A percentile compares a stretch with the other conserved stretches of the same genome.
These are phyloP conservation scores for Oryza meridionalis DNA, from an alignment of 176 grass and related monocot species.

Conservation along the genomic window DNA sequence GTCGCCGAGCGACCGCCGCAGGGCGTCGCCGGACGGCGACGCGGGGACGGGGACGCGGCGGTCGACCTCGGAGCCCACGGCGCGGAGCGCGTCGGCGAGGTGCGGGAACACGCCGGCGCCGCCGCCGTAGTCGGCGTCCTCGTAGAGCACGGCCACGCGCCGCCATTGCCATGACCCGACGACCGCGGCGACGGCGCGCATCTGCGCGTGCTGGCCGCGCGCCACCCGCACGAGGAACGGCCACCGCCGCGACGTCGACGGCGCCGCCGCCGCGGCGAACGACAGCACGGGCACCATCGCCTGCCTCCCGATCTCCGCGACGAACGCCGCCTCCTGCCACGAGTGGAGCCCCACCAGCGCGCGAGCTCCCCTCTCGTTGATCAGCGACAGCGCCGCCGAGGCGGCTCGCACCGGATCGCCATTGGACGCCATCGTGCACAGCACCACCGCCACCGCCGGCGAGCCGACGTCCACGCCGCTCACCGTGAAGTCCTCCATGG, in stretches of 20 bases:
- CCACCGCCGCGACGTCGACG: background rate
- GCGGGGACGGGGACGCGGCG: background rate
- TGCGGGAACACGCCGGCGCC: background rate
- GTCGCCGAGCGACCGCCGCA: background rate
- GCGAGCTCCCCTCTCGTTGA: background rate
- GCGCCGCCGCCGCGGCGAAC: background rate
- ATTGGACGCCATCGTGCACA: background rate
- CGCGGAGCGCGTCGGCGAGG: slow-evolving; percentile 5
- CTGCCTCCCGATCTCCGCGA: slow-evolving; percentile 1
- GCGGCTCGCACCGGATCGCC: slow-evolving; percentile 14
- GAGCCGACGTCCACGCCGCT: background rate
- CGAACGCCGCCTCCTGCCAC: background rate
- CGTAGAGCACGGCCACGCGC: background rate
- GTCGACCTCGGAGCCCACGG: background rate
- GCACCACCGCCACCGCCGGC: background rate
- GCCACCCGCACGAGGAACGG: background rate
- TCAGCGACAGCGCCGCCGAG: slow-evolving; percentile 16
- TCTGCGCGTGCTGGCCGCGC: background rate
- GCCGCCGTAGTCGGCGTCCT: background rate
- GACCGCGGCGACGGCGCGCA: background rate
- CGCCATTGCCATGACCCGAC: background rate
- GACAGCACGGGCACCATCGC: slow-evolving; percentile 1
- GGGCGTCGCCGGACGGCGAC: background rate
- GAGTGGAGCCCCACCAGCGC: slow-evolving; percentile 1
- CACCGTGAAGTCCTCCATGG: background rate